Percentiles rank a stretch among this genome's conserved stretches.
Conservation (phyloP, 306 rosid species). For the Quercus suber region DNA sequence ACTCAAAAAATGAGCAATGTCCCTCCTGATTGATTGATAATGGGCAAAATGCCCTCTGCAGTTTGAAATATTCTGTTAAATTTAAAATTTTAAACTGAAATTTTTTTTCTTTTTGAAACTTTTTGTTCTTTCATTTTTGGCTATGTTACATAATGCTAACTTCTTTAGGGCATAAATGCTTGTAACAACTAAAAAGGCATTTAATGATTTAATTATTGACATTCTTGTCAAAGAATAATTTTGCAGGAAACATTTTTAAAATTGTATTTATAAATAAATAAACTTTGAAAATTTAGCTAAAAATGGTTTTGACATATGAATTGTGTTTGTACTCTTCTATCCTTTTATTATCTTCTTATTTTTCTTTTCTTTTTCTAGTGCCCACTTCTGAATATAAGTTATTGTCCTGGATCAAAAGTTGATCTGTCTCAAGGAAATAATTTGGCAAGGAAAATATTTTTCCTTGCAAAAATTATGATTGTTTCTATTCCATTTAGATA, state of each 20-base stretch:
- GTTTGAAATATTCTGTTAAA: too few species aligned
- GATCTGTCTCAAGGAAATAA: slow-evolving; percentile 44
- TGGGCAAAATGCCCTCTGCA: too few species aligned
- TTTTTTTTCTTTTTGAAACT: too few species aligned
- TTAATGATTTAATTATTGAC: not conserved
- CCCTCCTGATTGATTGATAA: too few species aligned
- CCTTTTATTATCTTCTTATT: not conserved
- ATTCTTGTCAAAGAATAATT: not conserved
- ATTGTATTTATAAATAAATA: too few species aligned
- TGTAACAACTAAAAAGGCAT: not conserved
- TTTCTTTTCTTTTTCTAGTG: slow-evolving; percentile 33
- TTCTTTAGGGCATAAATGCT: not conserved
- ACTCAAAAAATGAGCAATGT: too few species aligned
- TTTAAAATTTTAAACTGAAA: too few species aligned
- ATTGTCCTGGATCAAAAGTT: slow-evolving; percentile 51
- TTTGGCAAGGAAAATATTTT: slow-evolving; percentile 31
- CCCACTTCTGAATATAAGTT: slow-evolving; percentile 52
- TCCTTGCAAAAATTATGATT: not conserved
- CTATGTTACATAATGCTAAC: not conserved
- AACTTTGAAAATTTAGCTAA: not conserved
- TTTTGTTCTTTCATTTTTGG: not conserved
- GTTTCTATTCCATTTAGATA: slow-evolving; percentile 11
- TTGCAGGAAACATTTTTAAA: too few species aligned
- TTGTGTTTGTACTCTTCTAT: not conserved
- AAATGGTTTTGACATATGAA: not conserved